Evolutionary conservation across 352 stramenopile genomes (phyloP).

Genomic region (Globisporangium splendens): DNA sequence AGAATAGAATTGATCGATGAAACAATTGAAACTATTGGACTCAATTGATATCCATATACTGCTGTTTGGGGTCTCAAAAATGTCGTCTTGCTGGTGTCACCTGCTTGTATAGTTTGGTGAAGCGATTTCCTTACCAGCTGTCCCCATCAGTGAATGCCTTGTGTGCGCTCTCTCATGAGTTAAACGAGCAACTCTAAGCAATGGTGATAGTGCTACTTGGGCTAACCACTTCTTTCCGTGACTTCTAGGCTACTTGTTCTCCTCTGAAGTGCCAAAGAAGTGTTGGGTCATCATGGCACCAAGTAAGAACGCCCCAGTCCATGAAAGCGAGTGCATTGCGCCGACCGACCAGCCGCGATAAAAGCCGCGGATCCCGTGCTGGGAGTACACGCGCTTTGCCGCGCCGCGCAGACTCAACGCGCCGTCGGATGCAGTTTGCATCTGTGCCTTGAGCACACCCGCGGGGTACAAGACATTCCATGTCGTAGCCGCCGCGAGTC

Average conservation of each 20-base stretch:
- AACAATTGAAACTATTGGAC: too few relatives aligned
- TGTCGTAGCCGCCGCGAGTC: slow-evolving; percentile 66
- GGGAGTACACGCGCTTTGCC: slow-evolving; percentile 50
- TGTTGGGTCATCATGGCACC: slow-evolving; percentile 88
- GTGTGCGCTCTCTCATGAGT: too few relatives aligned
- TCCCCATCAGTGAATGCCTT: too few relatives aligned
- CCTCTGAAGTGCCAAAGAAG: slow-evolving; percentile 58
- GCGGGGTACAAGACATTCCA: slow-evolving; percentile 86
- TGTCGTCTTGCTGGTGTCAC: too few relatives aligned
- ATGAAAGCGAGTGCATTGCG: slow-evolving; percentile 78
- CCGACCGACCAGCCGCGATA: slow-evolving; percentile 85
- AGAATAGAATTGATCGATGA: too few relatives aligned
- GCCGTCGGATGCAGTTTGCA: slow-evolving; percentile 54
- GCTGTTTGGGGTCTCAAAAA: too few relatives aligned
- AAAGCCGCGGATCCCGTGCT: slow-evolving; percentile 70
- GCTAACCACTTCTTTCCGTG: too few relatives aligned
- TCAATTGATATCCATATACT: too few relatives aligned
- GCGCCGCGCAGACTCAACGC: slow-evolving; percentile 36
- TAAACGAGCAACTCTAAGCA: too few relatives aligned
- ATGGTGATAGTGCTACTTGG: too few relatives aligned
- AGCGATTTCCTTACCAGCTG: too few relatives aligned
- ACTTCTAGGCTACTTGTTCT: background rate
- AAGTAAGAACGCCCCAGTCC: slow-evolving; percentile 87
- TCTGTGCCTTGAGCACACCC: slow-evolving; percentile 81
- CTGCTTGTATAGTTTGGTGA: too few relatives aligned